A percentile compares a stretch with the other conserved stretches of the same genome.
Evolutionary conservation across 805 yeast genomes (phyloP).

Genomic region (Osmozyma mogii): DNA sequence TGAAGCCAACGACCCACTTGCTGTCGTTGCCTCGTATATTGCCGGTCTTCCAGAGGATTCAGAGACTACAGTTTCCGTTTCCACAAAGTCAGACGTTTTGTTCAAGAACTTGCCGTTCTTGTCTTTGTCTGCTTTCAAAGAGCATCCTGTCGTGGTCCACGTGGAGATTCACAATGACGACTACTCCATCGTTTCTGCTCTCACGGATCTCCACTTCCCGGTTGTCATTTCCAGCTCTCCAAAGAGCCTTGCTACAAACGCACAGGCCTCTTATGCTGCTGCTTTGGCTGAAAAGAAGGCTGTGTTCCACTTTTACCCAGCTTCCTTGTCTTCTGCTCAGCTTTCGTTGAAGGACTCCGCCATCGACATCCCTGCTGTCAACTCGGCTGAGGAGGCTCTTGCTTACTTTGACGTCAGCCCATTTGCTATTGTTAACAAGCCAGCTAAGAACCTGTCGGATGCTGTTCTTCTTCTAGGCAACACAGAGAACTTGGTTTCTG

Average conservation of each 20-base stretch:
- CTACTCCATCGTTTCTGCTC: constrained; percentile 59
- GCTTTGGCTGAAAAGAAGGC: constrained; percentile 44
- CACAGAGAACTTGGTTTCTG: constrained; percentile 32
- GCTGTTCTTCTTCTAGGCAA: constrained; percentile 62
- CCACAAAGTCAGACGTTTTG: constrained; percentile 46
- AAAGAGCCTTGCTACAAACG: constrained; percentile 44
- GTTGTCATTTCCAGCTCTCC: constrained; percentile 60
- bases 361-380: constrained; percentile 6
- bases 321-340: constrained; percentile 8
- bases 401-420: constrained; percentile 19
- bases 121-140: constrained; percentile 26
- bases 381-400: constrained; percentile 16
- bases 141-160: constrained; percentile 48
- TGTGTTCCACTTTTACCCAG: constrained; percentile 64
- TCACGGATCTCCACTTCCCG: constrained; percentile 61
- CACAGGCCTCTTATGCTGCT: constrained; percentile 51
- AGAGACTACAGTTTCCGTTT: constrained; percentile 34
- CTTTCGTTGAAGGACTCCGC: background rate
- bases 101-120: constrained; percentile 57
- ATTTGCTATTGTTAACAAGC: constrained; percentile 23
- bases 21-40: constrained; percentile 30
- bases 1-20: constrained; percentile 47
- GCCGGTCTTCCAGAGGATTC: constrained; percentile 7
- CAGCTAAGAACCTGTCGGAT: constrained; percentile 31
- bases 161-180: constrained; percentile 54